phyloP scores from a whole-genome alignment of 2,329 filamentous ascomycete genomes.

The Neospermospora avenae region DNA sequence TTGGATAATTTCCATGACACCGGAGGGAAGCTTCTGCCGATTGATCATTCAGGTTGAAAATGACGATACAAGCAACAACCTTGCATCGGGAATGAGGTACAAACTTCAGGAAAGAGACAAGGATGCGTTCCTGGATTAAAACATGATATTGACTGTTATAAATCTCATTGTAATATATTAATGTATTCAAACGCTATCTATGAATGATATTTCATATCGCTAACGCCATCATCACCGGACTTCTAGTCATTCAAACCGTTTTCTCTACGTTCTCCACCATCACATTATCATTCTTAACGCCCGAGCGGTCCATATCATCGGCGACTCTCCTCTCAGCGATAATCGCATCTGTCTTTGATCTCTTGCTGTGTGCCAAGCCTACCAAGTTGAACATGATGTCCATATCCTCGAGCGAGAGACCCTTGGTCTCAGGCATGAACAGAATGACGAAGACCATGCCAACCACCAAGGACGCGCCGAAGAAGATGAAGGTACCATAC shows the following conservation, averaged over 20 bases:
- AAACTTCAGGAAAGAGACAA: too few species aligned
- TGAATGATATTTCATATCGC: background rate
- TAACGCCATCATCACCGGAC: background rate
- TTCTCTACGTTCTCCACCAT: conserved; percentile 4
- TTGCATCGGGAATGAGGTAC: too few species aligned
- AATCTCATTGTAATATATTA: background rate
- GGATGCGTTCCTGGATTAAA: too few species aligned
- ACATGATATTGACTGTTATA: background rate
- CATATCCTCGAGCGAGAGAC: conserved; percentile 33
- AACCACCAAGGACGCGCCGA: conserved; percentile 37
- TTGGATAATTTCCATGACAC: too few species aligned
- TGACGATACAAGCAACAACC: too few species aligned
- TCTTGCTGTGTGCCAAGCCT: conserved; percentile 4
- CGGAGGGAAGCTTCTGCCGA: too few species aligned
- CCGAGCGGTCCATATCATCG: conserved; percentile 2
- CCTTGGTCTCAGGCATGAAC: conserved; percentile 45
- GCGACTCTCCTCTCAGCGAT: conserved; percentile 3
- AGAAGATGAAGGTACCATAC: conserved; percentile 47
- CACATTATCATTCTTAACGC: background rate
- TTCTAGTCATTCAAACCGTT: background rate
- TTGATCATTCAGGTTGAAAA: too few species aligned
- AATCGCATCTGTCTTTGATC: conserved; percentile 4
- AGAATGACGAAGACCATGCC: conserved; percentile 41
- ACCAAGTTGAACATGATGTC: conserved; percentile 13
- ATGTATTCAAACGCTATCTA: background rate